Evolutionary conservation across 2,329 filamentous ascomycete species (phyloP).

Genomic region (Botrytis sinoallii): DNA sequence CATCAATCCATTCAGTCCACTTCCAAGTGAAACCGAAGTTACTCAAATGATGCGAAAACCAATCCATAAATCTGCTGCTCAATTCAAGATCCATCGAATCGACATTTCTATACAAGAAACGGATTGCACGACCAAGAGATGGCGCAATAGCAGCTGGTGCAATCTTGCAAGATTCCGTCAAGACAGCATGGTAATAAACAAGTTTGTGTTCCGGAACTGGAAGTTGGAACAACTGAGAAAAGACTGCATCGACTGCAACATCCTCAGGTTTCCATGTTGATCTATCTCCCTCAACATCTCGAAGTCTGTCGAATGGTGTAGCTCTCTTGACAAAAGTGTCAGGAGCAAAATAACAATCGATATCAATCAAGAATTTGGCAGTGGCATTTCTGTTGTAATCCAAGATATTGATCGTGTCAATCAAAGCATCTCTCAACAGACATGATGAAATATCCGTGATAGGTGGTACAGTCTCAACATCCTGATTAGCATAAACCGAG

Average conservation of each 20-base stretch:
- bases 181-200: conserved; percentile 92
- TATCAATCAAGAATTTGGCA: conserved; percentile 85
- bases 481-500: conserved; percentile 85
- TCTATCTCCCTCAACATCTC: conserved; percentile 60
- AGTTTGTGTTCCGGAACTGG: conserved; percentile 87
- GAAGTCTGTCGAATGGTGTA: conserved; percentile 85
- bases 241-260: conserved; percentile 94
- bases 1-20: conserved; percentile 94
- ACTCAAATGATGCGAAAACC: conserved; percentile 96
- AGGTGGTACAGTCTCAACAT: conserved; percentile 82
- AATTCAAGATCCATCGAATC: conserved; percentile 85
- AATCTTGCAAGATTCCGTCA: conserved; percentile 94
- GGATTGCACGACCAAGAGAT: conserved; percentile 86
- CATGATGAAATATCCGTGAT: conserved; percentile 74
- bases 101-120: conserved; percentile 81
- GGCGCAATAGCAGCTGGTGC: conserved; percentile 95
- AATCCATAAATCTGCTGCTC: conserved; percentile 84
- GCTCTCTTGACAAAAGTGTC: conserved; percentile 91
- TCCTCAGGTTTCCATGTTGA: conserved; percentile 97
- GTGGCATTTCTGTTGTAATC: conserved; percentile 88
- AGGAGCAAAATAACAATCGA: conserved; percentile 90
- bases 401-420: conserved; percentile 91
- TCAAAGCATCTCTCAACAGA: conserved; percentile 77
- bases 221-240: conserved; percentile 88
- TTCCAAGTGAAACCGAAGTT: conserved; percentile 99